These are phyloP conservation scores for Phytophthora pluvialis DNA, from an alignment of 352 stramenopile genomes.

Conservation along the genomic window DNA sequence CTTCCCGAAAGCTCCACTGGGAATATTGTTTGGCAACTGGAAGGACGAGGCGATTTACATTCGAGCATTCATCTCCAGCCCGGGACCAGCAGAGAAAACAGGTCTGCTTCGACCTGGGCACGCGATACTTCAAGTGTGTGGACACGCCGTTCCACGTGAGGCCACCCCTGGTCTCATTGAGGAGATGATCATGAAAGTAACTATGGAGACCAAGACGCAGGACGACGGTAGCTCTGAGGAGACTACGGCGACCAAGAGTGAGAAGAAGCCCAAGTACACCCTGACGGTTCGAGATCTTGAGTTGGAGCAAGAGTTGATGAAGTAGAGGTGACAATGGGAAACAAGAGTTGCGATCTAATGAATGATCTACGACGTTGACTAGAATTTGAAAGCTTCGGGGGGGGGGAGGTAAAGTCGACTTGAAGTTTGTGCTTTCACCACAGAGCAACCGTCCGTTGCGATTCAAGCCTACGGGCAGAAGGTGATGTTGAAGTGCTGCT, in stretches of 20 bases:
- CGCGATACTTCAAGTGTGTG: slow-evolving; percentile 80
- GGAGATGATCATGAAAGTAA: slow-evolving; percentile 72
- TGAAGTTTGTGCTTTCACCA: too few species aligned
- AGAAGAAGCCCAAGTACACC: slow-evolving; percentile 51
- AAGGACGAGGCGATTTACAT: slow-evolving; percentile 82
- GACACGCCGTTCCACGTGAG: slow-evolving; percentile 61
- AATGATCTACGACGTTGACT: background rate
- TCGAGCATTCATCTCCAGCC: slow-evolving; percentile 80
- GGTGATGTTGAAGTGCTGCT: slow-evolving; percentile 33
- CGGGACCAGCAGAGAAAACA: slow-evolving; percentile 74
- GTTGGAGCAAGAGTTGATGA: slow-evolving; percentile 83
- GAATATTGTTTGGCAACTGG: slow-evolving; percentile 86
- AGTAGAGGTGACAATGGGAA: slow-evolving; percentile 27
- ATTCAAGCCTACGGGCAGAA: slow-evolving; percentile 26
- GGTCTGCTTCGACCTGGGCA: slow-evolving; percentile 65
- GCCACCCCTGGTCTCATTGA: slow-evolving; percentile 64
- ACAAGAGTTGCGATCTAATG: background rate
- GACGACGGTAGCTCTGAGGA: slow-evolving; percentile 11
- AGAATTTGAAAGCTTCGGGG: too few species aligned
- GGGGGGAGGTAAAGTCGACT: too few species aligned
- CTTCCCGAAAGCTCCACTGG: slow-evolving; percentile 71
- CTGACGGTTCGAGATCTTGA: slow-evolving; percentile 83
- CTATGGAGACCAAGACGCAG: slow-evolving; percentile 19
- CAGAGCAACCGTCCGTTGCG: too few species aligned
- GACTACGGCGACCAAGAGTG: slow-evolving; percentile 16